These are phyloP conservation scores for Leccinum boreale DNA, from an alignment of 768 basidiomycete genomes.

Conservation along the genomic window DNA sequence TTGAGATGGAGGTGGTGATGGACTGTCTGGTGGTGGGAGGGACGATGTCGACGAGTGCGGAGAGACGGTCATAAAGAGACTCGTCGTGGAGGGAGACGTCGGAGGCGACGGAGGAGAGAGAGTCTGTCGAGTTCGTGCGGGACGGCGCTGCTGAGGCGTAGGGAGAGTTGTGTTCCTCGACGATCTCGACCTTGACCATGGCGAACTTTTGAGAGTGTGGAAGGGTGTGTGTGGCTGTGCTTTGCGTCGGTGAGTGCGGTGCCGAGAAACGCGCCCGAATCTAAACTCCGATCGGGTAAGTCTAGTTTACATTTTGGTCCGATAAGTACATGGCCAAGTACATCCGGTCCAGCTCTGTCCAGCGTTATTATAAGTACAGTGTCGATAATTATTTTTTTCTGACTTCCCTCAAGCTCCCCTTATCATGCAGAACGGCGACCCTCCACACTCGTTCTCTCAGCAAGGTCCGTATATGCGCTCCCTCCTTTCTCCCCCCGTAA, in stretches of 20 bases:
- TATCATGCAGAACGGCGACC: constrained; percentile 32
- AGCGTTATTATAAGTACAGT: constrained; percentile 25
- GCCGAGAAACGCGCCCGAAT: constrained; percentile 22
- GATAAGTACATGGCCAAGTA: constrained; percentile 28
- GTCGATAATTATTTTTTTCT: constrained; percentile 23
- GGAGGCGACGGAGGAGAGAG: constrained; percentile 78
- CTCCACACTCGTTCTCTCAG: constrained; percentile 32
- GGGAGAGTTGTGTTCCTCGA: constrained; percentile 74
- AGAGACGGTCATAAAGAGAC: constrained; percentile 81
- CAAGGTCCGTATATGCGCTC: constrained; percentile 20
- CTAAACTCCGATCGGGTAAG: constrained; percentile 25
- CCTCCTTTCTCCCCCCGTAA: background rate
- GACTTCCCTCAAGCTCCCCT: constrained; percentile 12
- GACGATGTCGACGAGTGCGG: constrained; percentile 93
- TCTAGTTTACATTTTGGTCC: background rate
- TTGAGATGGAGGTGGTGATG: constrained; percentile 58
- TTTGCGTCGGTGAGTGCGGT: constrained; percentile 23
- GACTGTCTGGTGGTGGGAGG: constrained; percentile 84
- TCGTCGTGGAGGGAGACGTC: constrained; percentile 70
- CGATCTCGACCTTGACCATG: constrained; percentile 95
- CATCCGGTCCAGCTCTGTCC: background rate
- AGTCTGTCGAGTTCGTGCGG: constrained; percentile 61
- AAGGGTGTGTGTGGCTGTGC: constrained; percentile 13
- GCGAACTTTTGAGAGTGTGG: constrained; percentile 7
- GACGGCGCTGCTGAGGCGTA: constrained; percentile 76